These are phyloP conservation scores for Nitzschia palea DNA, from an alignment of 108 stramenopile genomes.

Conservation along the genomic window DNA sequence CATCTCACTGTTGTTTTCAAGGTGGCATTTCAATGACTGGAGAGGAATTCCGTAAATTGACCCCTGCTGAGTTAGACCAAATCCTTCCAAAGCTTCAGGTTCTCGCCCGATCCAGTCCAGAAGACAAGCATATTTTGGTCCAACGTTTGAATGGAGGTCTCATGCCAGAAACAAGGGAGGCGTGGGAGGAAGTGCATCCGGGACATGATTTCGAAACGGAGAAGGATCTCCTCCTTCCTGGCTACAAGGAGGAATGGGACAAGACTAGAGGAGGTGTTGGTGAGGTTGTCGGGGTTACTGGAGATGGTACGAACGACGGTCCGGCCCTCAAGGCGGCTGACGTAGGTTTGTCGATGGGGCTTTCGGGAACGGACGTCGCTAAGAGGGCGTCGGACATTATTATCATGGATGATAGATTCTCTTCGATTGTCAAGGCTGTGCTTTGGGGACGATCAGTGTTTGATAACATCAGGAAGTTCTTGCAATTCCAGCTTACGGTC, in stretches of 20 bases:
- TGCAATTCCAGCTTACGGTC: conserved; percentile 96
- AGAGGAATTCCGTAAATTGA: conserved; percentile 76
- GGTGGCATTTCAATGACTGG: conserved; percentile 80
- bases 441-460: conserved; percentile 98
- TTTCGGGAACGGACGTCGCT: conserved; percentile 97
- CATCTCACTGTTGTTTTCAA: conserved; percentile 1
- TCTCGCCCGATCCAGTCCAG: conserved; percentile 91
- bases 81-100: conserved; percentile 84
- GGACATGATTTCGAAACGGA: conserved; percentile 57
- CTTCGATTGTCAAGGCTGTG: conserved; percentile 97
- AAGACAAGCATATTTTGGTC: conserved; percentile 96
- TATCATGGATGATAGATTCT: conserved; percentile 98
- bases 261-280: conserved; percentile 54
- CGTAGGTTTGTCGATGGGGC: conserved; percentile 96
- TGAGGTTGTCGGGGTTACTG: conserved; percentile 96
- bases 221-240: conserved; percentile 62
- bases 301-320: conserved; percentile 97
- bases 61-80: conserved; percentile 68
- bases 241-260: conserved; percentile 73
- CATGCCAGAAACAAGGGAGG: conserved; percentile 63
- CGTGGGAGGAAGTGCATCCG: conserved; percentile 60
- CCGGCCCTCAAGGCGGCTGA: conserved; percentile 97
- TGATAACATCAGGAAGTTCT: conserved; percentile 98
- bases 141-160: conserved; percentile 80
- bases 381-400: conserved; percentile 99